Evolutionary conservation across 208 protist genomes (phyloP).

Genomic region (Porcisia deanei): DNA sequence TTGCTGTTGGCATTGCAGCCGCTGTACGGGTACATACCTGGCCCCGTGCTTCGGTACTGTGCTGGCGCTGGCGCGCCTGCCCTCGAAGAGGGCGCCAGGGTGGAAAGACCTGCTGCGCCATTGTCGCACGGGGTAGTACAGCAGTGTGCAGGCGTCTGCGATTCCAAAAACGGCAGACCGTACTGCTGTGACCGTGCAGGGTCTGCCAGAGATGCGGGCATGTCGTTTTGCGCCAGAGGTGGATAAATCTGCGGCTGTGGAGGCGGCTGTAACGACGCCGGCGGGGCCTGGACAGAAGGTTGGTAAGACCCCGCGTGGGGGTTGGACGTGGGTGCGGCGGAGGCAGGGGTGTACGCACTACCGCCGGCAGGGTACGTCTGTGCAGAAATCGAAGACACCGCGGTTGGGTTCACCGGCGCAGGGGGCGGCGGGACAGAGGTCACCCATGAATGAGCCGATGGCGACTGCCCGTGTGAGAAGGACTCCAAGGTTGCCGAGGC

Average conservation of each 20-base stretch:
- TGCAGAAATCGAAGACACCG: background rate
- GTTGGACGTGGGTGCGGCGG: background rate
- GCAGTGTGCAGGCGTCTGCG: background rate
- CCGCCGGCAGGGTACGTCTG: background rate
- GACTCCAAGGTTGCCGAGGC: slow-evolving; percentile 1
- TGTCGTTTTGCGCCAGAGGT: slow-evolving; percentile 5
- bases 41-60: background rate
- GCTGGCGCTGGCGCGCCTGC: background rate
- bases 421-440: slow-evolving; percentile 1
- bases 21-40: background rate
- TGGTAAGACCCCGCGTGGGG: background rate
- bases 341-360: background rate
- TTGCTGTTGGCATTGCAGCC: background rate
- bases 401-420: background rate
- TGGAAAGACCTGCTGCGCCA: background rate
- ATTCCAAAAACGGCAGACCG: background rate
- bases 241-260: background rate
- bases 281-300: background rate
- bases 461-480: slow-evolving; percentile 3
- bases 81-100: slow-evolving; percentile 1
- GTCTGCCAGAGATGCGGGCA: background rate
- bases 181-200: slow-evolving; percentile 1
- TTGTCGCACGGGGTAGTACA: background rate
- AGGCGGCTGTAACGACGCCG: background rate
- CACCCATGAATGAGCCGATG: background rate